These are phyloP conservation scores for Phalaenopsis hybrid DNA, from an alignment of 116 monocot species.

Conservation along the genomic window DNA sequence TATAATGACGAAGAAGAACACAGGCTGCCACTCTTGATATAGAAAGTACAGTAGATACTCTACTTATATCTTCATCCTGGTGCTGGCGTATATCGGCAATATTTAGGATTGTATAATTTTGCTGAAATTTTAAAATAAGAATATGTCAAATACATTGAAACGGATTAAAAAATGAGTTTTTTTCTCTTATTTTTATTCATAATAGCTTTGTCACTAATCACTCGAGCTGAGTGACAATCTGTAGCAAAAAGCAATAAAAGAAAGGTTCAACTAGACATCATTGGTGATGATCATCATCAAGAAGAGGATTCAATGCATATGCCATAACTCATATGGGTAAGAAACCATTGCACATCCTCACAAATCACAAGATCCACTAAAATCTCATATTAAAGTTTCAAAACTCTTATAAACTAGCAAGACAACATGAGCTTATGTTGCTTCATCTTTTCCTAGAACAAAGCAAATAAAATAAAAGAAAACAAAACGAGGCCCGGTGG, in stretches of 20 bases:
- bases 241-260: not conserved
- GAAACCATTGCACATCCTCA: not conserved
- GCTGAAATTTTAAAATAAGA: slow-evolving; percentile 32
- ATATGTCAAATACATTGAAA: slow-evolving; percentile 4
- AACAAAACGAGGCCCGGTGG: not conserved
- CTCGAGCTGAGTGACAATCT: not conserved
- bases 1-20: slow-evolving; percentile 78
- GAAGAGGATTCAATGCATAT: not conserved
- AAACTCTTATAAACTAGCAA: not conserved
- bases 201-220: not conserved
- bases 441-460: not conserved
- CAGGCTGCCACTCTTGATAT: slow-evolving; percentile 66
- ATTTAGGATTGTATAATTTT: slow-evolving; percentile 72
- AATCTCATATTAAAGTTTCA: not conserved
- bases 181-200: not conserved
- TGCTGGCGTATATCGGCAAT: slow-evolving; percentile 60
- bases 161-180: not conserved
- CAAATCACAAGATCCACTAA: not conserved
- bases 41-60: slow-evolving; percentile 88
- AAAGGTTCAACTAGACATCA: not conserved
- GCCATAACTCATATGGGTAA: not conserved
- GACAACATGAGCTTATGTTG: not conserved
- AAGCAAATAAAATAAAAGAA: not conserved
- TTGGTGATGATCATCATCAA: not conserved
- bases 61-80: slow-evolving; percentile 82